A percentile compares a stretch with the other conserved stretches of the same genome.
Evolutionary conservation across 306 rosid species (phyloP).

Genomic region (Cercis canadensis): DNA sequence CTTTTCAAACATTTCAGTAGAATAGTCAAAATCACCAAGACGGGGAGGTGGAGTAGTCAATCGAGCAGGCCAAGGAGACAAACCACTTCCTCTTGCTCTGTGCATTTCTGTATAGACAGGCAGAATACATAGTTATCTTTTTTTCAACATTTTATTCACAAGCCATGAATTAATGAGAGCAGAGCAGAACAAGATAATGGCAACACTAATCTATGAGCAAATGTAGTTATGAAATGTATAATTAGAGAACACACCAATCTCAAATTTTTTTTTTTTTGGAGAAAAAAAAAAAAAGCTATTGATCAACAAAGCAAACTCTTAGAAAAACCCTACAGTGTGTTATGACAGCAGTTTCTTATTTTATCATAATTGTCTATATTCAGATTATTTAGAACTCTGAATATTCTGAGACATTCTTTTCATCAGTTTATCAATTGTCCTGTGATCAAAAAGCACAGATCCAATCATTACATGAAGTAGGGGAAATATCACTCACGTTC

Average conservation of each 20-base stretch:
- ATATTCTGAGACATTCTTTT: conserved; percentile 10
- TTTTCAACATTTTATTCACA: conserved; percentile 31
- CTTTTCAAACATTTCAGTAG: conserved; percentile 67
- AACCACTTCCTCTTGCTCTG: conserved; percentile 70
- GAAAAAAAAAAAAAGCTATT: conserved; percentile 4
- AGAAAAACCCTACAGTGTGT: neutral
- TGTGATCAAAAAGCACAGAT: conserved; percentile 7
- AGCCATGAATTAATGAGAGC: conserved; percentile 29
- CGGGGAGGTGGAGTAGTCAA: conserved; percentile 88
- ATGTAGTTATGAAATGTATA: neutral
- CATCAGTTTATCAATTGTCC: conserved; percentile 10
- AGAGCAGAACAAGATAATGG: conserved; percentile 13
- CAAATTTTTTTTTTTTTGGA: neutral
- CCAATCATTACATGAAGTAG: conserved; percentile 25
- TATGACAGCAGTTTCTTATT: conserved; percentile 9
- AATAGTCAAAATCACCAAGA: conserved; percentile 83
- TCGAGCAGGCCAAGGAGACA: conserved; percentile 93
- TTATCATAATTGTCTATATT: conserved; percentile 6
- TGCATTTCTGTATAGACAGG: conserved; percentile 69
- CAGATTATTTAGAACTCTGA: neutral
- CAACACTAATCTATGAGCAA: neutral
- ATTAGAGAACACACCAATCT: conserved; percentile 25
- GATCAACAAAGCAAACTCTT: conserved; percentile 16
- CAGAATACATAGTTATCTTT: conserved; percentile 39
- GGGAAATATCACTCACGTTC: conserved; percentile 64